Evolutionary conservation across 192 early-diverging fungal species (phyloP).

Genomic region (Coemansia sp.): DNA sequence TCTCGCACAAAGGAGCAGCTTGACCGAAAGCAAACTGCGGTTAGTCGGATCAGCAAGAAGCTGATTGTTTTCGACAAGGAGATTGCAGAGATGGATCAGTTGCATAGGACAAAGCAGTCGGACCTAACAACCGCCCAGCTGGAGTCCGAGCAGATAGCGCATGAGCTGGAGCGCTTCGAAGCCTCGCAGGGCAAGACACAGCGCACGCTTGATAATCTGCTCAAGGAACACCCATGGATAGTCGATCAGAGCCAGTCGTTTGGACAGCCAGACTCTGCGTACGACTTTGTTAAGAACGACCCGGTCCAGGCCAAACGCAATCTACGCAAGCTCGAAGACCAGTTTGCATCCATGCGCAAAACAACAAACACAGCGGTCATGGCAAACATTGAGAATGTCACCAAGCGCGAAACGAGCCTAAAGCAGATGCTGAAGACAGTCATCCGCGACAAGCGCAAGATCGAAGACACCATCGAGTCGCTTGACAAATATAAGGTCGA

Average conservation of each 20-base stretch:
- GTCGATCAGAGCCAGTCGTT: constrained; percentile 84
- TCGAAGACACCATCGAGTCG: constrained; percentile 86
- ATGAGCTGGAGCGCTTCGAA: constrained; percentile 73
- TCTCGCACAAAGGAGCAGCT: constrained; percentile 49
- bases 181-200: constrained; percentile 59
- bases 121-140: constrained; percentile 69
- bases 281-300: constrained; percentile 81
- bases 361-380: constrained; percentile 93
- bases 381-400: constrained; percentile 89
- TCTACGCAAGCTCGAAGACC: constrained; percentile 72
- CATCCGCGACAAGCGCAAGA: constrained; percentile 90
- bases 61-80: constrained; percentile 79
- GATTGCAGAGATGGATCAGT: constrained; percentile 66
- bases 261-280: constrained; percentile 77
- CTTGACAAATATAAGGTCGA: constrained; percentile 92
- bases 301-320: constrained; percentile 72
- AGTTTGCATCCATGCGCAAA: constrained; percentile 77
- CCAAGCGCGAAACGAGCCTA: constrained; percentile 84
- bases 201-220: constrained; percentile 54
- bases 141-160: constrained; percentile 76
- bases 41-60: constrained; percentile 64
- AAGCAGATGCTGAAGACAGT: constrained; percentile 89
- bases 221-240: constrained; percentile 80
- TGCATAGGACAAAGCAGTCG: constrained; percentile 65
- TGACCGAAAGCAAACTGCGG: constrained; percentile 57